phyloP scores from a whole-genome alignment of 2,329 filamentous ascomycete genomes.

The Calcarisporium arbuscula region DNA sequence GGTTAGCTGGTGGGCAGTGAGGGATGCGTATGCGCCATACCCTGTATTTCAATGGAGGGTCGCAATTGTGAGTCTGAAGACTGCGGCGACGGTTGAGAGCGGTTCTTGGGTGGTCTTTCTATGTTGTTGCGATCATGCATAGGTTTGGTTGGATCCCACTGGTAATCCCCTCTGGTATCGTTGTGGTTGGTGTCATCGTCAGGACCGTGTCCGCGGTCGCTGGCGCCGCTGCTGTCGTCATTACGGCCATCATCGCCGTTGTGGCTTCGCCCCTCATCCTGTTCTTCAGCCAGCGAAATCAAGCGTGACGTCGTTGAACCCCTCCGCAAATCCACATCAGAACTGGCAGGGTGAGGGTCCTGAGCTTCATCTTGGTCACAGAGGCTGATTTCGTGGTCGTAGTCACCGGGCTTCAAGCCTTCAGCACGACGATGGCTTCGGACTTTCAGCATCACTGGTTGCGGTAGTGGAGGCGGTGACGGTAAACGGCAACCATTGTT shows the following conservation, averaged over 20 bases:
- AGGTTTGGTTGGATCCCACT: no score
- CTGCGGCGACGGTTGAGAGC: constrained; percentile 1
- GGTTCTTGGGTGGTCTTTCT: no score
- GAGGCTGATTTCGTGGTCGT: constrained; percentile 66
- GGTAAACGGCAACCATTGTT: neutral
- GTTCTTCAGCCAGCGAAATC: constrained; percentile 7
- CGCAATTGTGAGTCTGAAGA: constrained; percentile 8
- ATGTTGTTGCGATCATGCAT: no score
- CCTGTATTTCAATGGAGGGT: constrained; percentile 28
- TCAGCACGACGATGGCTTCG: constrained; percentile 49
- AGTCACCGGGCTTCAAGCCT: constrained; percentile 52
- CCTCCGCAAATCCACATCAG: constrained; percentile 3
- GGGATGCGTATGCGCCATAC: constrained; percentile 9
- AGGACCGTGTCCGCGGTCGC: constrained; percentile 3
- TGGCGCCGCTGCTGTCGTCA: constrained; percentile 10
- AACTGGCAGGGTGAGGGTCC: constrained; percentile 20
- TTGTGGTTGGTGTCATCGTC: no score
- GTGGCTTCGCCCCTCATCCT: constrained; percentile 4
- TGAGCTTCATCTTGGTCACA: constrained; percentile 45
- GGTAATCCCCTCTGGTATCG: no score
- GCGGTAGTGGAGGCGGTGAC: constrained; percentile 1
- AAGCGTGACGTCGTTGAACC: constrained; percentile 9
- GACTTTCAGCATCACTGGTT: constrained; percentile 25
- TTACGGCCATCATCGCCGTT: no score
- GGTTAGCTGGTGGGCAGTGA: neutral